A percentile compares a stretch with the other conserved stretches of the same genome.
These are phyloP conservation scores for Juncus inflexus DNA, from an alignment of 176 grass and related monocot species.

Conservation along the genomic window DNA sequence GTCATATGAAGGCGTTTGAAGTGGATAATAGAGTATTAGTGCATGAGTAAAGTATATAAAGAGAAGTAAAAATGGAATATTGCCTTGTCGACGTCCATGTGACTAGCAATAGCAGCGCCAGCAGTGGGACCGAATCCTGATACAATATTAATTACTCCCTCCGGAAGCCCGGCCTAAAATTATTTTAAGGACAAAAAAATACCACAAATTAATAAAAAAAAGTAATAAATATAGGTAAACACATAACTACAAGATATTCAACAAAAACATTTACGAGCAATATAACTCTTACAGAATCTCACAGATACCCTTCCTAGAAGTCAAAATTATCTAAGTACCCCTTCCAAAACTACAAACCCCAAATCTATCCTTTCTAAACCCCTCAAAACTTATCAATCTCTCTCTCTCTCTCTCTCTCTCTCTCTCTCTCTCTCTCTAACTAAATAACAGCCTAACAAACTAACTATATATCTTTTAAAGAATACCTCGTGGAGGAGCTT, in stretches of 20 bases:
- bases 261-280: neutral
- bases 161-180: conserved; percentile 73
- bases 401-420: too few relatives aligned
- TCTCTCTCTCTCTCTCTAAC: too few relatives aligned
- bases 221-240: neutral
- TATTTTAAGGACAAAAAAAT: neutral
- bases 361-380: too few relatives aligned
- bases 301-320: too few relatives aligned
- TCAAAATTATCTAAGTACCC: too few relatives aligned
- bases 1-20: neutral
- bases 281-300: too few relatives aligned
- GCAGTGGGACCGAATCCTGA: conserved; percentile 87
- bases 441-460: too few relatives aligned
- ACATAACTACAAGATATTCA: neutral
- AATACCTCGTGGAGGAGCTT: conserved; percentile 74
- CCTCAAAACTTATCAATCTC: too few relatives aligned
- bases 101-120: conserved; percentile 72
- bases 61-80: neutral
- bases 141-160: conserved; percentile 64
- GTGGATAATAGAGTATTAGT: too few relatives aligned
- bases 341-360: neutral
- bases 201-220: neutral
- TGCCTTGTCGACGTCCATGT: conserved; percentile 97
- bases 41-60: neutral
- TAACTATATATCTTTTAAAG: neutral